Evolutionary conservation across 2,329 filamentous ascomycete species (phyloP).

Genomic region (Clonostachys sp.): DNA sequence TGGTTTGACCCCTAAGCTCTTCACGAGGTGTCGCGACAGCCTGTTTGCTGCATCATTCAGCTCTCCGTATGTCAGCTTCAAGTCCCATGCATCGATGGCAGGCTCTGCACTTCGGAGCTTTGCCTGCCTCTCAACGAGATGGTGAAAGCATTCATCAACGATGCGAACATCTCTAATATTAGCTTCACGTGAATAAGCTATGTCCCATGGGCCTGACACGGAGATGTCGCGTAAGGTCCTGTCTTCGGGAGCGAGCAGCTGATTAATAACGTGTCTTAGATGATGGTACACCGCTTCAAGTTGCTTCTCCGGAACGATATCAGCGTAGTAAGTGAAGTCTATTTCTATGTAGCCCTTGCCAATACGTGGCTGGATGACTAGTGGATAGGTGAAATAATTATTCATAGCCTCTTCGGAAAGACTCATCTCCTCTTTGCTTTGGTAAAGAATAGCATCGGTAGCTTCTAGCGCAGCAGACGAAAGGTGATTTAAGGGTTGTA

Average conservation of each 20-base stretch:
- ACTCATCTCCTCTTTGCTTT: background rate
- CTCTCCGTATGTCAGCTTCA: conserved; percentile 1
- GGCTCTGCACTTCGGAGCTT: background rate
- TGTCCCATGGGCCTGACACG: background rate
- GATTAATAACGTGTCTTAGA: background rate
- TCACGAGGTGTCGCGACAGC: background rate
- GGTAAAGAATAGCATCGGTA: background rate
- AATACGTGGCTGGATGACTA: background rate
- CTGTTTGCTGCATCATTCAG: conserved; percentile 1
- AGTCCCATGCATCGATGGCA: conserved; percentile 2
- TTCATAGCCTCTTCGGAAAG: background rate
- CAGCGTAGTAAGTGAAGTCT: background rate
- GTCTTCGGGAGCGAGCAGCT: background rate
- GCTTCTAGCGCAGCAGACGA: background rate
- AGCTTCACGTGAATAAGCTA: background rate
- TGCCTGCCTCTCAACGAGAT: conserved; percentile 1
- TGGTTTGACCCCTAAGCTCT: background rate
- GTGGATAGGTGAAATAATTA: conserved; percentile 1
- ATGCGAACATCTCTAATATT: background rate
- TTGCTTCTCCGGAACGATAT: background rate
- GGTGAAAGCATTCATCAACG: background rate
- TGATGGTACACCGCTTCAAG: background rate
- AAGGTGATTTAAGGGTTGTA: conserved; percentile 1
- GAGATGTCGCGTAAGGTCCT: background rate
- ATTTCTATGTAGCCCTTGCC: background rate